Percentiles rank a stretch among this genome's conserved stretches.
phyloP scores from a whole-genome alignment of 1,284 basidiomycete species.

The Austroboletus rostrupii region DNA sequence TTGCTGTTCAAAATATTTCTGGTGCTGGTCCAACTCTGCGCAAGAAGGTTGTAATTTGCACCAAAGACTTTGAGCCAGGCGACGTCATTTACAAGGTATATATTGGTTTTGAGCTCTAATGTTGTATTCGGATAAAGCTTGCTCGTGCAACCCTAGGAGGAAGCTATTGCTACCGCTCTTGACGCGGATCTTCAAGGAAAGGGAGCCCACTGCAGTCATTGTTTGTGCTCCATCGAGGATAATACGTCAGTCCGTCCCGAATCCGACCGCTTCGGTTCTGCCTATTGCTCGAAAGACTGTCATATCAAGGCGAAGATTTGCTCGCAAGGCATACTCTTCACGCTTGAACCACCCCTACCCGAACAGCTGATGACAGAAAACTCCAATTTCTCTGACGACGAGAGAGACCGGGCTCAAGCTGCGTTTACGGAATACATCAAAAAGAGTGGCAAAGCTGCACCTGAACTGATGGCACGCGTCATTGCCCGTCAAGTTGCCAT shows the following conservation, averaged over 20 bases:
- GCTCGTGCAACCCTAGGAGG: constrained; percentile 47
- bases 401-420: constrained; percentile 54
- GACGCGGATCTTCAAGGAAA: constrained; percentile 65
- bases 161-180: constrained; percentile 62
- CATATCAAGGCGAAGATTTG: constrained; percentile 50
- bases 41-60: constrained; percentile 60
- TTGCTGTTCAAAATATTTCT: constrained; percentile 48
- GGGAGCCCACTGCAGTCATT: constrained; percentile 68
- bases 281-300: constrained; percentile 72
- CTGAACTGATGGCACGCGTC: constrained; percentile 64
- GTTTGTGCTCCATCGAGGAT: constrained; percentile 53
- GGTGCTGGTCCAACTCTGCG: constrained; percentile 31
- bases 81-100: constrained; percentile 72
- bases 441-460: constrained; percentile 41
- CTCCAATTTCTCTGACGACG: constrained; percentile 33
- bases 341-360: constrained; percentile 59
- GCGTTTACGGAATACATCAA: constrained; percentile 54
- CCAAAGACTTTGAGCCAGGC: constrained; percentile 63
- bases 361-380: constrained; percentile 41
- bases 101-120: background rate
- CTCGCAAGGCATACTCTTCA: constrained; percentile 68
- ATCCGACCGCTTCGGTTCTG: constrained; percentile 50
- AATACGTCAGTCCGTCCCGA: constrained; percentile 42
- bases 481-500: constrained; percentile 65
- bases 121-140: background rate